Base-by-base conservation (phyloP, 2,329 filamentous ascomycete species). In the Xylaria sp. region DNA sequence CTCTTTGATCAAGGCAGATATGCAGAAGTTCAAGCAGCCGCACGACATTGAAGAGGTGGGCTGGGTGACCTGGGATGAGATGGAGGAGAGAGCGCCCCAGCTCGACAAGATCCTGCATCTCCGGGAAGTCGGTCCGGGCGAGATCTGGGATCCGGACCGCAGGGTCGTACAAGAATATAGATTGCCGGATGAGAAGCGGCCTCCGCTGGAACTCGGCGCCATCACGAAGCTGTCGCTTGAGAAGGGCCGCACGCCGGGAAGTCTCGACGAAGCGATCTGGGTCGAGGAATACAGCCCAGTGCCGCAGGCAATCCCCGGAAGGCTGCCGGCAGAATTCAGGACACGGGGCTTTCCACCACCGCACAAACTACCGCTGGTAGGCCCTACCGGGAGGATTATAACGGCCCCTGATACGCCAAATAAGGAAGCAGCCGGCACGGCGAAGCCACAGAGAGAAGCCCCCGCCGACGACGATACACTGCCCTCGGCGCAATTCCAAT, bases 201-300 rank as follows among this genome's bases (percentile, higher is more conserved):
- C 19, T 3, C 56, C 52, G 2, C 34, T 65, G 29, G 51, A 39
- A 7, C 52, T 63, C 5, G 46, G 50, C 20, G 19, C 58, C 19
- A 24, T 54, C 26, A 66, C 64, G 7, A 51, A 44, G 29, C 48
- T 60, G 37, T 61, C 63, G 20, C 56, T 66, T 22, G 55, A 54
- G 47, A 60, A 57, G n/a, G 59, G 52, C 40, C 21, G 1, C 0
- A 24, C 26, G 0, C 8, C 21, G 20, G 50, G 47, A 19, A 41
- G 48, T 39, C 39, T 11, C 19, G 55, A 61, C 34, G 26, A 45
- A 24, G 38, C 51, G 39, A 18, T 26, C 5, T n/a, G 47, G 2
- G 60, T 54, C 11, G 5, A 11, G 2, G 39, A 49, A 9, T 59
- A 59, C 39, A 39, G 52, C 1, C 44, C 42, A 9, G 7, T 49